Evolutionary conservation across 257 asterid genomes (phyloP), one percentile per base, ranked within the genome.

Genomic region (Solanum medicagineum): DNA sequence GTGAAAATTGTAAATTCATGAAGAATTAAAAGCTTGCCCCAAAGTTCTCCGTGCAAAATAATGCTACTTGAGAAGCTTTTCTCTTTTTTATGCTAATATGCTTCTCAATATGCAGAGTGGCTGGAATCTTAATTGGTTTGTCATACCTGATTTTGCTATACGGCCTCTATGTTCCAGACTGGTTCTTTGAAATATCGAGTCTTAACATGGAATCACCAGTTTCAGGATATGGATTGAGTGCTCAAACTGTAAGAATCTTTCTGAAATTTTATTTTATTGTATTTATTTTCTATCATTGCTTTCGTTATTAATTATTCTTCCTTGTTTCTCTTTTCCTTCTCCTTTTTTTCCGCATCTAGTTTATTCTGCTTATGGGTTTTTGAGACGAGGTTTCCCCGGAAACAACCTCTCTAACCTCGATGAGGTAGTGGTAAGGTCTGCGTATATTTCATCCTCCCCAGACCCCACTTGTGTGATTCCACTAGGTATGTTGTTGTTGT

Each of bases 131-230:
- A 75, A 81, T 94, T 16, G 93, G 95, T 87, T 81, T 91, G 68
- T 16, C 87, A 15, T 95, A 93, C 91, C 85, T 93, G 91, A 88
- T 85, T 86, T 83, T 95, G 89, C 90, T 94, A 81, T 93, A 95
- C 89, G 91, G 90, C 84, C 92, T 95, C 47, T 94, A 92, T 87
- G 92, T 93, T 87, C 96, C 98, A 79, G 89, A 91, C 89, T 95
- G 99, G 99, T 84, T 87, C 88, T 94, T 93, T 87, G 92, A 91
- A 32, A 88, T 86, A 89, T 85, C 88, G 69, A 89, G 89, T 81
- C 86, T 86, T 89, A 82, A 86, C 90, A 66, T 44, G 59, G 86
- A 84, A 85, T 85, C 88, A 16, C 84, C 87, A 42, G 81, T 80
- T 13, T 87, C 89, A 84, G 89, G 84, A 82, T 84, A 84, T 86